Conservation (phyloP, 1,284 basidiomycete species). For the Ceratobasidium sp. region DNA sequence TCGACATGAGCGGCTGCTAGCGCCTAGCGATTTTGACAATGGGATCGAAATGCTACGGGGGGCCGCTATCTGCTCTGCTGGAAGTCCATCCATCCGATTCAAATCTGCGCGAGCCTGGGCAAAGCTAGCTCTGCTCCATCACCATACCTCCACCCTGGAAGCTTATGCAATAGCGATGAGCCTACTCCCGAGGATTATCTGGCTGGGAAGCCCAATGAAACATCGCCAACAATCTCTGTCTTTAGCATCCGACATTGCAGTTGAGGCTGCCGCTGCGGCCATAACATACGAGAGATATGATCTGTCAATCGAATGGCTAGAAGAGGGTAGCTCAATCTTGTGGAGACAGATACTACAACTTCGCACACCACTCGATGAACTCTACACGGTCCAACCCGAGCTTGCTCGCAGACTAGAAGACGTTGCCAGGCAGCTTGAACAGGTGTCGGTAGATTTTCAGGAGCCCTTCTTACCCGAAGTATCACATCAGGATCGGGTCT, state of each 20-base stretch:
- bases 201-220: slow-evolving; percentile 2
- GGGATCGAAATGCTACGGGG: background rate
- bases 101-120: slow-evolving; percentile 4
- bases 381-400: background rate
- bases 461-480: background rate
- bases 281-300: background rate
- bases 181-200: background rate
- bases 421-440: background rate
- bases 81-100: background rate
- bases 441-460: background rate
- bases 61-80: background rate
- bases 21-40: background rate
- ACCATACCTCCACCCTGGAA: background rate
- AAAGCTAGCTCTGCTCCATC: background rate
- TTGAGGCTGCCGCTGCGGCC: background rate
- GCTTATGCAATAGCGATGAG: background rate
- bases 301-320: slow-evolving; percentile 20
- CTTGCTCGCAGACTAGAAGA: background rate
- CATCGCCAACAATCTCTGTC: background rate
- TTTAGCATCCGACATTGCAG: background rate
- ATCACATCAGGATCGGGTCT: background rate
- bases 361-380: slow-evolving; percentile 10
- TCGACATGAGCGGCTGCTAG: background rate
- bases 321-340: slow-evolving; percentile 12
- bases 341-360: slow-evolving; percentile 19